Percentiles rank a stretch among this genome's conserved stretches.
Conservation (phyloP, 805 yeast species). For the Saturnispora bothae region DNA sequence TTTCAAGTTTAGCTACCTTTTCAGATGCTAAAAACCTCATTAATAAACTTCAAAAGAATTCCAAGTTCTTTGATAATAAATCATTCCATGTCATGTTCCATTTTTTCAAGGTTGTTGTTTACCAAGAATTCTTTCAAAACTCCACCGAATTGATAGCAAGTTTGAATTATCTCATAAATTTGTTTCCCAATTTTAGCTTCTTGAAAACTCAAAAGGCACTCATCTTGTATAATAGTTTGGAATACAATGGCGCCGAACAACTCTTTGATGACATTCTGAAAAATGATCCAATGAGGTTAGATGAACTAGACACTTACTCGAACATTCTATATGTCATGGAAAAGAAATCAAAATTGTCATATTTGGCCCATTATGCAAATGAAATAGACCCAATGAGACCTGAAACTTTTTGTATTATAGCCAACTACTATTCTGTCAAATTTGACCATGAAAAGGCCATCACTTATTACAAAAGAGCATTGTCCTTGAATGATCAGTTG, state of each 20-base stretch:
- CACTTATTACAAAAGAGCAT: slow-evolving; percentile 82
- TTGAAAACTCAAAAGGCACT: slow-evolving; percentile 76
- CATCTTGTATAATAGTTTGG: slow-evolving; percentile 73
- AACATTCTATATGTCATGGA: slow-evolving; percentile 92
- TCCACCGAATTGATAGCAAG: slow-evolving; percentile 40
- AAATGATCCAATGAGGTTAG: slow-evolving; percentile 76
- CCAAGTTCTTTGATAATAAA: slow-evolving; percentile 23
- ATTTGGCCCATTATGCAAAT: slow-evolving; percentile 74
- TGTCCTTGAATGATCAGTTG: slow-evolving; percentile 68
- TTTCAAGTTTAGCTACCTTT: slow-evolving; percentile 46
- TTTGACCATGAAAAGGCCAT: slow-evolving; percentile 94
- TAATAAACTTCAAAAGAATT: slow-evolving; percentile 29
- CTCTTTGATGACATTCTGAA: slow-evolving; percentile 66
- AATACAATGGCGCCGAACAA: slow-evolving; percentile 68
- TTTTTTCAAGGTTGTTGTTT: slow-evolving; percentile 55
- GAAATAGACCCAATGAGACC: slow-evolving; percentile 80
- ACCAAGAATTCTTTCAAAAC: slow-evolving; percentile 73
- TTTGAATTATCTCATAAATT: slow-evolving; percentile 35
- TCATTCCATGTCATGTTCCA: slow-evolving; percentile 24
- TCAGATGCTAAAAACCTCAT: slow-evolving; percentile 45
- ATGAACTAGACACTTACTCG: slow-evolving; percentile 89
- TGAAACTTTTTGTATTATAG: slow-evolving; percentile 89
- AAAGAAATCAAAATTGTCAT: slow-evolving; percentile 72
- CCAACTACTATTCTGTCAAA: slow-evolving; percentile 84
- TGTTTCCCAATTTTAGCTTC: slow-evolving; percentile 67